Percentiles rank a stretch among this genome's conserved stretches.
Evolutionary conservation across 2,329 filamentous ascomycete species (phyloP).

Genomic region (Plectosphaerella plurivora): DNA sequence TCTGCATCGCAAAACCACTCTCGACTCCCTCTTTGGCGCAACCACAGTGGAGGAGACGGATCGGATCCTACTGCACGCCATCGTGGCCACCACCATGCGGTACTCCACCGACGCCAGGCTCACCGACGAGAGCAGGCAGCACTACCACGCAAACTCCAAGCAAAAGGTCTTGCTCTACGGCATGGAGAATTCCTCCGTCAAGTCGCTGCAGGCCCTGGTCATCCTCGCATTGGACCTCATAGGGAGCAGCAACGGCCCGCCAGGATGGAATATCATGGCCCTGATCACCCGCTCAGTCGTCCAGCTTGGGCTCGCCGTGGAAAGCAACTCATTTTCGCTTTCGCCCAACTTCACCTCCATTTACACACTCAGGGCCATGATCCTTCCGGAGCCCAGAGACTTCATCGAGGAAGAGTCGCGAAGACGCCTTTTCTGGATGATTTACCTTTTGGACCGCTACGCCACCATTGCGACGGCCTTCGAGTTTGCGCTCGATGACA

Average conservation of each 20-base stretch:
- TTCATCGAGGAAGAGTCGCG: slow-evolving; percentile 89
- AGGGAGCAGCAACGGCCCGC: slow-evolving; percentile 83
- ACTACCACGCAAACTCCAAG: slow-evolving; percentile 78
- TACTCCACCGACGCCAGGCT: slow-evolving; percentile 76
- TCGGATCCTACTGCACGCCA: slow-evolving; percentile 77
- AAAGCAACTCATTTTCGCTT: slow-evolving; percentile 73
- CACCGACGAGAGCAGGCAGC: slow-evolving; percentile 65
- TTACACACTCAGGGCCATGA: slow-evolving; percentile 81
- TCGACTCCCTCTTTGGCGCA: slow-evolving; percentile 78
- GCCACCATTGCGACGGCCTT: slow-evolving; percentile 89
- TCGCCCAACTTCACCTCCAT: slow-evolving; percentile 80
- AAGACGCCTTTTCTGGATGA: slow-evolving; percentile 87
- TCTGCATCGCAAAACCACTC: slow-evolving; percentile 75
- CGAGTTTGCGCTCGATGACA: slow-evolving; percentile 84
- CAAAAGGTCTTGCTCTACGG: slow-evolving; percentile 83
- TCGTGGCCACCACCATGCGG: slow-evolving; percentile 81
- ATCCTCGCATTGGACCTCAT: slow-evolving; percentile 82
- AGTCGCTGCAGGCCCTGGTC: slow-evolving; percentile 79
- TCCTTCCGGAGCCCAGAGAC: slow-evolving; percentile 75
- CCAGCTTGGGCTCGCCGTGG: slow-evolving; percentile 79
- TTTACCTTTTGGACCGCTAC: slow-evolving; percentile 85
- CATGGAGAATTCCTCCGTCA: slow-evolving; percentile 85
- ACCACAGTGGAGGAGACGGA: slow-evolving; percentile 75
- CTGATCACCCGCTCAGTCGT: slow-evolving; percentile 85
- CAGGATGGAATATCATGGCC: slow-evolving; percentile 88